Evolutionary conservation across 495 filamentous ascomycete species (phyloP).

Genomic region (Hypoxylon fragiforme): DNA sequence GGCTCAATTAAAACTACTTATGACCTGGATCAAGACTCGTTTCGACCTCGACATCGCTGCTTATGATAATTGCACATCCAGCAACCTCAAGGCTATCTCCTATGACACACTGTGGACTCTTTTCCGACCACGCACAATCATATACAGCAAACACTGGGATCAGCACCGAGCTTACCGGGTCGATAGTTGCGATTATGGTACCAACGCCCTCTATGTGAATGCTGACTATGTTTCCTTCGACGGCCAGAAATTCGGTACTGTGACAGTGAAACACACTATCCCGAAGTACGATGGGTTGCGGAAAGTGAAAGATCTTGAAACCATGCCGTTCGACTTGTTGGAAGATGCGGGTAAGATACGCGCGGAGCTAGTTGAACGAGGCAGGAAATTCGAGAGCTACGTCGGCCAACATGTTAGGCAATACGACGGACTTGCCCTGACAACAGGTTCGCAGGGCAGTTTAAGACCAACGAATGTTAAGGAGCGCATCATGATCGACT

Average conservation of each 20-base stretch:
- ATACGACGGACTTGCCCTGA: slow-evolving; percentile 40
- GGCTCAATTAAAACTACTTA: slow-evolving; percentile 36
- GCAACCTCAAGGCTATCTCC: slow-evolving; percentile 34
- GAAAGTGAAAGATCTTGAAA: slow-evolving; percentile 31
- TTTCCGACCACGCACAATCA: slow-evolving; percentile 36
- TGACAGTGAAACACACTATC: slow-evolving; percentile 23
- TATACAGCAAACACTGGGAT: slow-evolving; percentile 29
- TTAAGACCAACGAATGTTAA: slow-evolving; percentile 35
- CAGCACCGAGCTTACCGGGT: slow-evolving; percentile 40
- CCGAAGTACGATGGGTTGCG: slow-evolving; percentile 34
- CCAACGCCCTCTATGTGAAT: no score
- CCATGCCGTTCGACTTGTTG: slow-evolving; percentile 35
- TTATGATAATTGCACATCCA: slow-evolving; percentile 32
- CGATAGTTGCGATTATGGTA: slow-evolving; percentile 28
- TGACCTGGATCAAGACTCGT: slow-evolving; percentile 40
- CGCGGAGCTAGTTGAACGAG: slow-evolving; percentile 33
- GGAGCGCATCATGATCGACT: slow-evolving; percentile 46
- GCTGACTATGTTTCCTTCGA: slow-evolving; percentile 44
- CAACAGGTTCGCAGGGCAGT: slow-evolving; percentile 26
- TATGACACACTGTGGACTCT: slow-evolving; percentile 45
- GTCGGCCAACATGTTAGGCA: slow-evolving; percentile 36
- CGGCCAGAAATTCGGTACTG: slow-evolving; percentile 36
- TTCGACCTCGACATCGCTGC: slow-evolving; percentile 42
- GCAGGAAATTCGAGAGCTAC: slow-evolving; percentile 40
- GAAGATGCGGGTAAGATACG: slow-evolving; percentile 28